Evolutionary conservation across 257 asterid genomes (phyloP).

Genomic region (Gardenia jasminoides): DNA sequence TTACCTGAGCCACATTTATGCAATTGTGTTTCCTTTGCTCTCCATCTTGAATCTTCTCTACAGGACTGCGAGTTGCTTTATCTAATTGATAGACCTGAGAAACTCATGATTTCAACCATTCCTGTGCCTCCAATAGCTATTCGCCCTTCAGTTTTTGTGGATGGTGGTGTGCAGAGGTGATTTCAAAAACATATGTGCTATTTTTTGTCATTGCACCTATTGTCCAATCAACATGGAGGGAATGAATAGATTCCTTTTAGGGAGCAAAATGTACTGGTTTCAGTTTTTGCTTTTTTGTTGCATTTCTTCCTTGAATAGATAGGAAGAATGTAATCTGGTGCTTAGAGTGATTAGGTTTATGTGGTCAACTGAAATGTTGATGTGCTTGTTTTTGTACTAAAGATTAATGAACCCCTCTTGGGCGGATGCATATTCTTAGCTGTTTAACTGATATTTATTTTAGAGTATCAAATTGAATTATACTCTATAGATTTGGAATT

Average conservation of each 20-base stretch:
- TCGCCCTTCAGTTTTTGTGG: slow-evolving; percentile 95
- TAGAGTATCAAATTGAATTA: not conserved
- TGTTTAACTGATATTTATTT: not conserved
- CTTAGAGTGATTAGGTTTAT: not conserved
- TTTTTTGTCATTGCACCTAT: not conserved
- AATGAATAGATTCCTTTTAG: no score
- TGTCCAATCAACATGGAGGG: no score
- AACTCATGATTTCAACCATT: slow-evolving; percentile 67
- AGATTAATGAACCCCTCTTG: not conserved
- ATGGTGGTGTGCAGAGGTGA: slow-evolving; percentile 82
- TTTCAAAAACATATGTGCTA: slow-evolving; percentile 8
- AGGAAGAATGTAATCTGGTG: not conserved
- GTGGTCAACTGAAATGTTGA: not conserved
- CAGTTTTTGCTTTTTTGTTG: slow-evolving; percentile 9
- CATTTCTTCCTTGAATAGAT: not conserved
- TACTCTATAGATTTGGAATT: not conserved
- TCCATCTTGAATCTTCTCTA: slow-evolving; percentile 1
- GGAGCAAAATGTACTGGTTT: not conserved
- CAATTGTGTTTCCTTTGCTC: not conserved
- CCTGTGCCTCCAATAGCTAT: slow-evolving; percentile 85
- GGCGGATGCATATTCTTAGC: not conserved
- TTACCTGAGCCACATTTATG: not conserved
- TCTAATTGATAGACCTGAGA: slow-evolving; percentile 83
- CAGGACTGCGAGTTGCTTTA: slow-evolving; percentile 95
- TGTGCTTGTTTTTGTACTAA: not conserved